Evolutionary conservation across 495 filamentous ascomycete species (phyloP).

Genomic region (Neurospora discreta): DNA sequence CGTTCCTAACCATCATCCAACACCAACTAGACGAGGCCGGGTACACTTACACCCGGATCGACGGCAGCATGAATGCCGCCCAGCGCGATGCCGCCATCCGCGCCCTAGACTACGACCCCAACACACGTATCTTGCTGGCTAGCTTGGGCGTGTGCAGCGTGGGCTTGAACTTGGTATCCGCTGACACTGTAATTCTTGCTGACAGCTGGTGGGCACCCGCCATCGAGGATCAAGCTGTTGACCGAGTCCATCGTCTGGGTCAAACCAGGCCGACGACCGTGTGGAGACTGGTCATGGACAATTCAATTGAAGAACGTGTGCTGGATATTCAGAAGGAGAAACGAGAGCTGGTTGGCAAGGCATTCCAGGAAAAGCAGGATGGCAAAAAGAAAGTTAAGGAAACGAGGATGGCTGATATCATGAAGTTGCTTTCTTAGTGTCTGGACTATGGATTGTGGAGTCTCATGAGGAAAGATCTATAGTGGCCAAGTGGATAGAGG

Average conservation of each 20-base stretch:
- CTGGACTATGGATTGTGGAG: not conserved
- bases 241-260: slow-evolving; percentile 80
- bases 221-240: slow-evolving; percentile 88
- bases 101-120: slow-evolving; percentile 53
- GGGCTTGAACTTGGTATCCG: slow-evolving; percentile 79
- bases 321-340: slow-evolving; percentile 74
- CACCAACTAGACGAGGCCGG: slow-evolving; percentile 50
- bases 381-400: slow-evolving; percentile 35
- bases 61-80: slow-evolving; percentile 63
- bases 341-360: slow-evolving; percentile 64
- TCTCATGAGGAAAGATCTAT: not conserved
- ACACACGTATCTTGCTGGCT: slow-evolving; percentile 71
- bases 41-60: slow-evolving; percentile 63
- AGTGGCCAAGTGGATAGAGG: not conserved
- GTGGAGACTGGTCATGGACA: slow-evolving; percentile 74
- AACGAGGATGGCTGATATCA: slow-evolving; percentile 29
- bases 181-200: slow-evolving; percentile 73
- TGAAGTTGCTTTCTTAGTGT: slow-evolving; percentile 25
- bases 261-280: slow-evolving; percentile 71
- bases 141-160: slow-evolving; percentile 75
- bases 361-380: slow-evolving; percentile 52
- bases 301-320: slow-evolving; percentile 76
- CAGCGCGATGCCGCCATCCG: slow-evolving; percentile 60
- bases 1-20: slow-evolving; percentile 72
- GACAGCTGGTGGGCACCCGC: slow-evolving; percentile 91